Evolutionary conservation across 1,139 yeast genomes (phyloP).

Genomic region (Lizanozyma gosingica): DNA sequence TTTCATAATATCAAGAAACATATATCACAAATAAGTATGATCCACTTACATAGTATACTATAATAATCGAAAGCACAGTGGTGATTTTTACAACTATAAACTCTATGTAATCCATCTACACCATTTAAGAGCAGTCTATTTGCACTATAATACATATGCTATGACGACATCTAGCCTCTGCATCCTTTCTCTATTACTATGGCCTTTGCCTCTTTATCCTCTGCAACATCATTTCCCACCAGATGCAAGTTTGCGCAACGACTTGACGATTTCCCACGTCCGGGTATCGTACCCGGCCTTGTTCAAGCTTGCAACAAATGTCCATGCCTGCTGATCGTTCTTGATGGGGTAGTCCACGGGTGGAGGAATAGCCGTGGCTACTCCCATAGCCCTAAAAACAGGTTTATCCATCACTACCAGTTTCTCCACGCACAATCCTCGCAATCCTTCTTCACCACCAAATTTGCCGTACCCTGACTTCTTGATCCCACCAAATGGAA

Average conservation of each 20-base stretch:
- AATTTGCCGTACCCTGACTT: slow-evolving; percentile 95
- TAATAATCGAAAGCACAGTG: too few species aligned
- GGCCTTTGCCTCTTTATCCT: too few species aligned
- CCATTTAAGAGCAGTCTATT: too few species aligned
- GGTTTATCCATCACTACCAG: slow-evolving; percentile 79
- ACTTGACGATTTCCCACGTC: slow-evolving; percentile 49
- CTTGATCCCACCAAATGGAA: slow-evolving; percentile 91
- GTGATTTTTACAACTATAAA: too few species aligned
- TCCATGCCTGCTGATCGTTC: slow-evolving; percentile 79
- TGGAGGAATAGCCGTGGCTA: slow-evolving; percentile 77
- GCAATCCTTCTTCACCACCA: slow-evolving; percentile 93
- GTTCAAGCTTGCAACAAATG: slow-evolving; percentile 71
- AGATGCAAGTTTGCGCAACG: slow-evolving; percentile 28
- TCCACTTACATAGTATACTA: too few species aligned
- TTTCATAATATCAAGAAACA: too few species aligned
- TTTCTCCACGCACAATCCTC: slow-evolving; percentile 81
- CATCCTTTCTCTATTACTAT: too few species aligned
- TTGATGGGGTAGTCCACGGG: slow-evolving; percentile 87
- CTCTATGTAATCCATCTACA: too few species aligned
- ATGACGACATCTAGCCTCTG: too few species aligned
- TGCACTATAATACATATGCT: too few species aligned
- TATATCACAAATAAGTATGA: too few species aligned
- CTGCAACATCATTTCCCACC: too few species aligned
- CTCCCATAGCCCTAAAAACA: slow-evolving; percentile 45
- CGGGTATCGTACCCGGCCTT: slow-evolving; percentile 80